Conservation (phyloP, 139 green algal species). For the Haematococcus sp. region DNA sequence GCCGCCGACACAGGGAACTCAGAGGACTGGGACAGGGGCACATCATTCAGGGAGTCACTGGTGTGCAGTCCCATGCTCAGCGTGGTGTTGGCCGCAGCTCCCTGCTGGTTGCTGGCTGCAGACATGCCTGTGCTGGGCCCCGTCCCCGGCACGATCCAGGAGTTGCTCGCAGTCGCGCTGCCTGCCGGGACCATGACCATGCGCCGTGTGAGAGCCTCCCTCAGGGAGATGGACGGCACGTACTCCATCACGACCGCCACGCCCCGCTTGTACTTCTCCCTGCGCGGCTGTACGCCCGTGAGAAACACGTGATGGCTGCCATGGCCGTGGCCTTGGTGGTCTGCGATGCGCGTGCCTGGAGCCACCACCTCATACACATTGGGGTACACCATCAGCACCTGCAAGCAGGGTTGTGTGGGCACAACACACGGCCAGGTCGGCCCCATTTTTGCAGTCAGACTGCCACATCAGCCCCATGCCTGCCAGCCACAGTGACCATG, state of each 20-base stretch:
- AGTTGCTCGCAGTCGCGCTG: not conserved
- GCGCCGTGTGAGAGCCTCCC: conserved; percentile 24
- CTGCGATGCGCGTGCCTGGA: not conserved
- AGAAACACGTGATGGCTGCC: conserved; percentile 25
- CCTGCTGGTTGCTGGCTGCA: too few relatives aligned
- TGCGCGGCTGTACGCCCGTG: conserved; percentile 25
- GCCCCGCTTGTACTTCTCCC: conserved; percentile 38
- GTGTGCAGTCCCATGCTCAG: too few relatives aligned
- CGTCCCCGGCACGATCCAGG: too few relatives aligned
- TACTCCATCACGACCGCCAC: conserved; percentile 33
- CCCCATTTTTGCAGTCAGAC: too few relatives aligned
- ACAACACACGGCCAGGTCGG: too few relatives aligned
- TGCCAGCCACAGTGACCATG: too few relatives aligned
- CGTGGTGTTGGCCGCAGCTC: too few relatives aligned
- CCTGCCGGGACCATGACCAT: not conserved
- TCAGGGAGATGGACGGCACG: conserved; percentile 20
- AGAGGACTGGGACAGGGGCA: too few relatives aligned
- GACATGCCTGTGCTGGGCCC: too few relatives aligned
- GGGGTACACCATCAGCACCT: conserved; percentile 36
- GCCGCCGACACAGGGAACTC: too few relatives aligned
- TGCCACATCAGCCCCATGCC: too few relatives aligned
- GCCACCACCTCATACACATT: conserved; percentile 33
- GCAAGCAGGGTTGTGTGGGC: not conserved
- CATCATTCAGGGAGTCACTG: too few relatives aligned
- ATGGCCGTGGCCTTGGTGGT: not conserved